Conservation (phyloP, 2,329 filamentous ascomycete species). For the Zasmidium angulare region DNA sequence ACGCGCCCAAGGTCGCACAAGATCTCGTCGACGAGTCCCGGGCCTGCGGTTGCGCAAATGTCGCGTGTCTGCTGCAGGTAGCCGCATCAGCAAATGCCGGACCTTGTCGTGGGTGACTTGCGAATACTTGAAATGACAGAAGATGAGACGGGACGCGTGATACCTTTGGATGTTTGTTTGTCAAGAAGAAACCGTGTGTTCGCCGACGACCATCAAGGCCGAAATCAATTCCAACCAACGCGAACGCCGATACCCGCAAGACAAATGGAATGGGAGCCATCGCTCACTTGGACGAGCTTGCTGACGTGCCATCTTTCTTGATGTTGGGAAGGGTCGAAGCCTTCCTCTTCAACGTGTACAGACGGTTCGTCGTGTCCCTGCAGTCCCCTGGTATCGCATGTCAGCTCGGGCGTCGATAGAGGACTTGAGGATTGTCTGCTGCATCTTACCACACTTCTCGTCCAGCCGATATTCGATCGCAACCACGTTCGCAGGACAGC, state of each 20-base stretch:
- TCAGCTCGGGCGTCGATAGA: slow-evolving; percentile 1
- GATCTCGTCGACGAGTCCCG: not conserved
- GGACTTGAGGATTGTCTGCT: not conserved
- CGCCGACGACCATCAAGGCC: not conserved
- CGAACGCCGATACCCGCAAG: not conserved
- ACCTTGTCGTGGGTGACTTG: not conserved
- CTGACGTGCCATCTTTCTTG: slow-evolving; percentile 12
- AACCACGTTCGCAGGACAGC: slow-evolving; percentile 57
- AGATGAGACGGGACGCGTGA: slow-evolving; percentile 3
- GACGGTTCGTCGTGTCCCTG: slow-evolving; percentile 15
- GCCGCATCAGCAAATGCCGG: not conserved
- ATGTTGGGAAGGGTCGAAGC: slow-evolving; percentile 9
- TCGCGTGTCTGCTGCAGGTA: not conserved
- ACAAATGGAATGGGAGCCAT: not conserved
- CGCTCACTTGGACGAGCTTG: slow-evolving; percentile 4
- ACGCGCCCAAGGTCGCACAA: not conserved
- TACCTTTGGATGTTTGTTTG: slow-evolving; percentile 4
- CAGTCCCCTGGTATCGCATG: slow-evolving; percentile 19
- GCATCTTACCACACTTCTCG: slow-evolving; percentile 47
- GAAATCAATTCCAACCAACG: not conserved
- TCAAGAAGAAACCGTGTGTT: slow-evolving; percentile 2
- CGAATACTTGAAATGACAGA: slow-evolving; percentile 1
- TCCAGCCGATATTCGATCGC: slow-evolving; percentile 52
- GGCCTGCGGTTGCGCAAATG: not conserved
- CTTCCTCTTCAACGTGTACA: slow-evolving; percentile 22